These are phyloP conservation scores for Omphalotus olearius DNA, from an alignment of 1,284 basidiomycete species.

Conservation along the genomic window DNA sequence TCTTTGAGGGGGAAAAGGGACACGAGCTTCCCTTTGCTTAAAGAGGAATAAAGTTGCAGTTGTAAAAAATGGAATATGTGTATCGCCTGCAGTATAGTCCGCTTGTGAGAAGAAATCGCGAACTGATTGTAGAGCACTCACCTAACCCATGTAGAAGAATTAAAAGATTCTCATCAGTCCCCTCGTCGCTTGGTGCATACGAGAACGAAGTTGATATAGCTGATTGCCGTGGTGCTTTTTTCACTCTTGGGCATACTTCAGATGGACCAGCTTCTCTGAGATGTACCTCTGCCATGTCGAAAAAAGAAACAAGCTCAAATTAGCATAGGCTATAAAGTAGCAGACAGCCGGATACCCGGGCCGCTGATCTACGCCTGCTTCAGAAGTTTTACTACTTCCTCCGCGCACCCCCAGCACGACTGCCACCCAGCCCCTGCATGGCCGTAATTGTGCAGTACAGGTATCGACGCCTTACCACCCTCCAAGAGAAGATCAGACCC, in stretches of 20 bases:
- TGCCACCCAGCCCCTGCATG: constrained; percentile 23
- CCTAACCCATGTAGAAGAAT: constrained; percentile 87
- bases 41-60: constrained; percentile 46
- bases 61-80: constrained; percentile 71
- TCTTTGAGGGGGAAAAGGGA: constrained; percentile 84
- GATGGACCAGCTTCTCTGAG: constrained; percentile 3
- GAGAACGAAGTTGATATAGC: constrained; percentile 53
- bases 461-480: background rate
- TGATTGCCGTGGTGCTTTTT: constrained; percentile 44
- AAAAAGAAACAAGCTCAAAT: background rate
- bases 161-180: constrained; percentile 83
- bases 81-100: constrained; percentile 62
- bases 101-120: background rate
- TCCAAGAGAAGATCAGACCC: constrained; percentile 12
- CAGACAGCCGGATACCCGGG: background rate
- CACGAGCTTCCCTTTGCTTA: constrained; percentile 66
- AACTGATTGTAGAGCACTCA: constrained; percentile 29
- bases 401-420: constrained; percentile 20
- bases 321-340: background rate
- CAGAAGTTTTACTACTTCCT: constrained; percentile 13
- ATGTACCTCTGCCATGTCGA: constrained; percentile 9
- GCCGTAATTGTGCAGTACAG: constrained; percentile 20
- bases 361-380: background rate
- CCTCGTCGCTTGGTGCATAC: constrained; percentile 70
- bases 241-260: constrained; percentile 32